phyloP scores from a whole-genome alignment of 2,329 filamentous ascomycete genomes.

The Geoglossum cookeanum region DNA sequence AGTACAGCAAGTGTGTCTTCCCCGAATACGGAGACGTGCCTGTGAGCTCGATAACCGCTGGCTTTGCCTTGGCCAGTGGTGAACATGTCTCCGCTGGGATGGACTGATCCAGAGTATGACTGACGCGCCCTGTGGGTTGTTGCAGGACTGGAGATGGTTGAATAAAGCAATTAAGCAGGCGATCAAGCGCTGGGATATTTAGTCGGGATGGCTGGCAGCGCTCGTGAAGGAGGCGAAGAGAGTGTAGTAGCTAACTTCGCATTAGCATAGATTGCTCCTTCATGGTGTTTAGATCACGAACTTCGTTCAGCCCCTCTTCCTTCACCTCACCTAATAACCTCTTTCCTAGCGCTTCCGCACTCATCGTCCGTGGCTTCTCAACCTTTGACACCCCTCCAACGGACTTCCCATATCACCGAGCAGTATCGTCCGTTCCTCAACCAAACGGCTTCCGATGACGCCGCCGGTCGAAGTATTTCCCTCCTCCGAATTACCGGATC shows the following conservation, averaged over 20 bases:
- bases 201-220: constrained; percentile 15
- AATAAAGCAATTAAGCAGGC: constrained; percentile 17
- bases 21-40: constrained; percentile 29
- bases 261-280: not conserved
- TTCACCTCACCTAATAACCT: constrained; percentile 32
- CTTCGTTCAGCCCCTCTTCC: constrained; percentile 31
- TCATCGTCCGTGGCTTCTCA: constrained; percentile 12
- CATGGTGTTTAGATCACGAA: constrained; percentile 12
- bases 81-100: not conserved
- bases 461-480: constrained; percentile 35
- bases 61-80: constrained; percentile 6
- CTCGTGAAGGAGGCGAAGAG: constrained; percentile 16
- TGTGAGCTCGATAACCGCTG: constrained; percentile 33
- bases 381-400: not conserved
- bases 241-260: constrained; percentile 21
- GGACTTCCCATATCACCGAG: not conserved
- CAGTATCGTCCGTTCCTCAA: not conserved
- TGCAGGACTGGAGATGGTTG: constrained; percentile 10
- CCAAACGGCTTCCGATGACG: constrained; percentile 25
- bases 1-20: constrained; percentile 40
- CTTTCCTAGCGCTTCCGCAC: constrained; percentile 30
- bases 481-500: constrained; percentile 29
- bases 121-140: constrained; percentile 7
- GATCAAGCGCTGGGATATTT: constrained; percentile 28
- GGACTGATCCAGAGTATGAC: not conserved